Conservation (phyloP, 2,329 filamentous ascomycete species). For the Beauveria rudraprayagi region DNA sequence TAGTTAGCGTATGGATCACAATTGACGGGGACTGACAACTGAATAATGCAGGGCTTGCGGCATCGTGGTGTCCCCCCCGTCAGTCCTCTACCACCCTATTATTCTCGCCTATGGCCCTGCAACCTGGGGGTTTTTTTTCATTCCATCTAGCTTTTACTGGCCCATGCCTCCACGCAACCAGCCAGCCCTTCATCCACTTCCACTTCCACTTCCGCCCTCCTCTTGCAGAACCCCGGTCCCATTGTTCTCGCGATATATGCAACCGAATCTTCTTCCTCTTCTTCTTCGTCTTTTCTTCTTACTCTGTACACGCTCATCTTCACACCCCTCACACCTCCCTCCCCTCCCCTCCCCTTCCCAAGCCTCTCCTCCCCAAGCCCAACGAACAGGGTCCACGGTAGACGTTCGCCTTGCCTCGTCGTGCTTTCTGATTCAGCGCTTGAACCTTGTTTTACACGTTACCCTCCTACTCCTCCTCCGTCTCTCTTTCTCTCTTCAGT, state of each 20-base stretch:
- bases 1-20: too few species aligned
- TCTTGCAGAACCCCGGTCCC: neutral
- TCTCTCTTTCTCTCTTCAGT: neutral
- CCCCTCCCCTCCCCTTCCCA: neutral
- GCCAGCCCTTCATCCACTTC: neutral
- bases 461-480: neutral
- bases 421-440: conserved; percentile 7
- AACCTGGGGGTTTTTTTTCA: too few species aligned
- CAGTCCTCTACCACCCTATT: too few species aligned
- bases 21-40: too few species aligned
- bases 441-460: conserved; percentile 10
- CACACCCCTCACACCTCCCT: neutral
- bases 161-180: neutral
- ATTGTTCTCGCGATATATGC: neutral
- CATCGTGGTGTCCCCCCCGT: too few species aligned
- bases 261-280: neutral
- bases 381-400: conserved; percentile 9
- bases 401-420: conserved; percentile 2
- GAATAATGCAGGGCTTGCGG: too few species aligned
- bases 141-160: too few species aligned
- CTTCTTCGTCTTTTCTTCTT: neutral
- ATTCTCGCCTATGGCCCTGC: too few species aligned
- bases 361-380: neutral
- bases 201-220: neutral
- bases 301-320: neutral